These are phyloP conservation scores for Fusarium succisae DNA, from an alignment of 2,329 filamentous ascomycete genomes.

Conservation along the genomic window DNA sequence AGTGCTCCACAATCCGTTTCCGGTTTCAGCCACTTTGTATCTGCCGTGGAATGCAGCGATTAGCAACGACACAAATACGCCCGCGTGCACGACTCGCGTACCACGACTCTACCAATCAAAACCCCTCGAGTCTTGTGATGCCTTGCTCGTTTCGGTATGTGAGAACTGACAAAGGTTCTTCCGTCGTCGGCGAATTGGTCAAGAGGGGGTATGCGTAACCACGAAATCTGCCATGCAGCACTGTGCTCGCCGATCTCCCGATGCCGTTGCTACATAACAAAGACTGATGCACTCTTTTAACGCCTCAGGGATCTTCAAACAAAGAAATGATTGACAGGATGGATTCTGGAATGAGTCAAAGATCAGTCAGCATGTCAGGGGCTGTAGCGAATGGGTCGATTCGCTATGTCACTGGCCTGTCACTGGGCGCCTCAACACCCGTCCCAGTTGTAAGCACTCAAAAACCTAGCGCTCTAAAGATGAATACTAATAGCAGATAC, in stretches of 20 bases:
- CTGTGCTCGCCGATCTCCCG: not conserved
- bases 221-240: not conserved
- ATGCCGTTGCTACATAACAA: not conserved
- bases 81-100: not conserved
- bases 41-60: not conserved
- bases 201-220: not conserved
- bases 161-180: not conserved
- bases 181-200: not conserved
- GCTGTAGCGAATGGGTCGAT: not conserved
- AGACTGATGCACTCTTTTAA: not conserved
- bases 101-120: not conserved
- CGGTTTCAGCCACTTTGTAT: not conserved
- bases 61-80: not conserved
- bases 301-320: not conserved
- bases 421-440: not conserved
- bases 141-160: not conserved
- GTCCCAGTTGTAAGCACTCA: not conserved
- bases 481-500: not conserved
- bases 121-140: fast-evolving
- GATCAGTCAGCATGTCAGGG: not conserved
- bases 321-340: not conserved
- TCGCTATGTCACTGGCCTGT: not conserved
- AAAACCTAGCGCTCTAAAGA: no score
- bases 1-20: not conserved
- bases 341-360: not conserved